These are phyloP conservation scores for Dryadomyces quercus-mongolicae DNA, from an alignment of 2,329 filamentous ascomycete genomes.

Conservation along the genomic window DNA sequence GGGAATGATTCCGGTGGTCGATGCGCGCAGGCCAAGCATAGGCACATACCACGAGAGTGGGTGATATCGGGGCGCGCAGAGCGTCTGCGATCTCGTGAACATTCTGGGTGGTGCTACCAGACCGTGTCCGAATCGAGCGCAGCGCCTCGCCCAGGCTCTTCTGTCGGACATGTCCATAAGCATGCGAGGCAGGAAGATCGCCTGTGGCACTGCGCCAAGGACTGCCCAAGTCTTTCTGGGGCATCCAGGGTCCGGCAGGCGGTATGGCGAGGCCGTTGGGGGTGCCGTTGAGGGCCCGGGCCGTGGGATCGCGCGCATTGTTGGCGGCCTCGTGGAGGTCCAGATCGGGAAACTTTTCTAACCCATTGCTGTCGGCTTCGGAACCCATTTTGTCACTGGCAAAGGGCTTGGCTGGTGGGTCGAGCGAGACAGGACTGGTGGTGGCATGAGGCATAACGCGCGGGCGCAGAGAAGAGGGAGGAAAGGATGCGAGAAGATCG, in stretches of 20 bases:
- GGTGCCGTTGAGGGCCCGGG: conserved; percentile 18
- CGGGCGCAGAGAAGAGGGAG: neutral
- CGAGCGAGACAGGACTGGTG: conserved; percentile 1
- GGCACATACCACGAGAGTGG: conserved; percentile 64
- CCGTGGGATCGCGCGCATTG: conserved; percentile 9
- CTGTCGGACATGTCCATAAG: conserved; percentile 51
- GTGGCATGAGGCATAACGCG: conserved; percentile 11
- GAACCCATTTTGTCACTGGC: conserved; percentile 8
- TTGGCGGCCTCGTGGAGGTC: conserved; percentile 20
- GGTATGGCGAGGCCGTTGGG: conserved; percentile 14
- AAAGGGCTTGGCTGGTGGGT: neutral
- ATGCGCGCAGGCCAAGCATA: too few species aligned
- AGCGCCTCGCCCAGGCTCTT: conserved; percentile 89
- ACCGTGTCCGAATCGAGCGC: conserved; percentile 65
- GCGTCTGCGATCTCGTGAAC: conserved; percentile 88
- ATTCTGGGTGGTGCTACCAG: conserved; percentile 81
- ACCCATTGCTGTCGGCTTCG: conserved; percentile 16
- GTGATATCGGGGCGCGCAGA: conserved; percentile 78
- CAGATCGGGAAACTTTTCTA: conserved; percentile 49
- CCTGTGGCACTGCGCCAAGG: conserved; percentile 18
- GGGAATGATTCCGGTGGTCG: neutral
- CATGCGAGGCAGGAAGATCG: conserved; percentile 9
- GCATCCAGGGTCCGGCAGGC: conserved; percentile 18
- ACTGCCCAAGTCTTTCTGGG: conserved; percentile 35
- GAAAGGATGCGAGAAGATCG: neutral